These are phyloP conservation scores for Mycena floridula DNA, from an alignment of 768 basidiomycete species.

Conservation along the genomic window DNA sequence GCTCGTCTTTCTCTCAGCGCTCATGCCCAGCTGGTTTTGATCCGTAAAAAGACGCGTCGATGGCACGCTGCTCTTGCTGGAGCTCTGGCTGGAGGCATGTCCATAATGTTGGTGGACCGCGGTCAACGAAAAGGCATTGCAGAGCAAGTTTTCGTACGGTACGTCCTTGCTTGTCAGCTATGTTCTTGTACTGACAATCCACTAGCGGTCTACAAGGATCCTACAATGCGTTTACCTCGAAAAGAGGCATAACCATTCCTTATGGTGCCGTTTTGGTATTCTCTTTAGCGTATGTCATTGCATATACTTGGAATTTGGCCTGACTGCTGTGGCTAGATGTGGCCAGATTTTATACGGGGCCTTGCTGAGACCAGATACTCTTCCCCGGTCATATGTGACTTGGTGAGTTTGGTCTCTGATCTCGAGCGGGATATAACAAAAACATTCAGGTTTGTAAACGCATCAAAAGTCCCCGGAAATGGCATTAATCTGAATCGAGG, in stretches of 20 bases:
- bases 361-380: constrained; percentile 74
- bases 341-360: constrained; percentile 84
- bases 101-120: constrained; percentile 73
- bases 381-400: constrained; percentile 66
- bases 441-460: constrained; percentile 27
- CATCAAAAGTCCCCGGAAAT: constrained; percentile 55
- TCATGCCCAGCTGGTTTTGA: constrained; percentile 55
- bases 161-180: constrained; percentile 15
- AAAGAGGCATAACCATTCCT: constrained; percentile 64
- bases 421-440: neutral
- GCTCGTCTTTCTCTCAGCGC: constrained; percentile 57
- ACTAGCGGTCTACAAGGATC: constrained; percentile 82
- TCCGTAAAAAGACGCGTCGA: constrained; percentile 58
- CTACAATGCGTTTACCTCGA: constrained; percentile 72
- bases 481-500: constrained; percentile 55
- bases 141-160: constrained; percentile 89
- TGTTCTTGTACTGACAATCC: neutral
- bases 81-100: constrained; percentile 62
- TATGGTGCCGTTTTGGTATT: constrained; percentile 84
- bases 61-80: constrained; percentile 85
- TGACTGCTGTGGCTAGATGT: constrained; percentile 37
- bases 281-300: constrained; percentile 49
- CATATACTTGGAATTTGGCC: neutral
- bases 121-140: constrained; percentile 62
- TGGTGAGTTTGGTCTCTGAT: constrained; percentile 46